Conservation (phyloP, 768 basidiomycete genomes). For the Suillus plorans region DNA sequence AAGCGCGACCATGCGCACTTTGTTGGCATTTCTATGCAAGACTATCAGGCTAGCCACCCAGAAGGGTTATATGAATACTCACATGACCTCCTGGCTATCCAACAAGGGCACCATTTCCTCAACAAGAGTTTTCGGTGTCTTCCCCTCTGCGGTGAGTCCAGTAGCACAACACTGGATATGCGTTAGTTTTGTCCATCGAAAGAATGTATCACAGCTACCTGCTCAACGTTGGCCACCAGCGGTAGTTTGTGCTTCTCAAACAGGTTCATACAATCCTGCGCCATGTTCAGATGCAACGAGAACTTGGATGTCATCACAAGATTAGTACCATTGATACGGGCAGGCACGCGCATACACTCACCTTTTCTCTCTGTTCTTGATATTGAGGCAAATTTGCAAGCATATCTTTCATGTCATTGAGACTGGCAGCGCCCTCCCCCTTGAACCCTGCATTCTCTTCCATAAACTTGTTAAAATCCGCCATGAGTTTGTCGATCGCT, state of each 20-base stretch:
- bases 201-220: slow-evolving; percentile 44
- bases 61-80: slow-evolving; percentile 25
- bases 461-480: slow-evolving; percentile 92
- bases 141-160: slow-evolving; percentile 87
- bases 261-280: slow-evolving; percentile 93
- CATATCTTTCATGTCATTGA: slow-evolving; percentile 99
- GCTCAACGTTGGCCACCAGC: slow-evolving; percentile 84
- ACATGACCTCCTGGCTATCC: slow-evolving; percentile 85
- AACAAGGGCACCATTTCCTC: slow-evolving; percentile 99
- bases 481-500: slow-evolving; percentile 95
- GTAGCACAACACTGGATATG: slow-evolving; percentile 83
- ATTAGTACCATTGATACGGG: background rate
- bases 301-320: slow-evolving; percentile 53
- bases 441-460: slow-evolving; percentile 94
- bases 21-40: slow-evolving; percentile 70
- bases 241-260: slow-evolving; percentile 89
- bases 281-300: slow-evolving; percentile 95
- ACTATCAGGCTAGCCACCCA: background rate
- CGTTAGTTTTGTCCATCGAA: slow-evolving; percentile 1
- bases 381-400: slow-evolving; percentile 92
- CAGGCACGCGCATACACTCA: slow-evolving; percentile 24
- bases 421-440: slow-evolving; percentile 83
- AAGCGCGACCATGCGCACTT: slow-evolving; percentile 93
- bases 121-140: slow-evolving; percentile 90
- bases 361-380: slow-evolving; percentile 94